Evolutionary conservation across 2,329 filamentous ascomycete genomes (phyloP), one percentile per base, ranked within the genome.

Genomic region (Aspergillus fijiensis): DNA sequence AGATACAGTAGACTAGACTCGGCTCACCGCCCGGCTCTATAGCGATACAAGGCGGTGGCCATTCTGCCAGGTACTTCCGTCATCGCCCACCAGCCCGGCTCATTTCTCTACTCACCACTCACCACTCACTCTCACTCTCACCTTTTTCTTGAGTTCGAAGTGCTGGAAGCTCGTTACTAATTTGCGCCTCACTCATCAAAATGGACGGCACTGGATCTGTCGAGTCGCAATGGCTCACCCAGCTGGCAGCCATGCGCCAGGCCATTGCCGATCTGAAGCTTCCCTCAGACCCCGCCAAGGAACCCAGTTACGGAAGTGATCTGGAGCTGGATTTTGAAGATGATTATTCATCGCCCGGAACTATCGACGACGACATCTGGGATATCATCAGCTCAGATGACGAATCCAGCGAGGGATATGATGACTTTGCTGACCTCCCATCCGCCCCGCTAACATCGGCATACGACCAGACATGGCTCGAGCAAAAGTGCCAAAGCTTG

Each of bases 171-270:
- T 23, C 10, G 21, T 25, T 7, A n/a, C 9, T 7, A 25, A 11
- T 7, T 10, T n/a, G 10, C 27, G 7, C 12, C 35, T 19, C 16
- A 21, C 5, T 23, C 0, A 9, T 74, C 39, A 60, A 50, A 16
- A 66, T 66, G 64, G 60, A 62, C 27, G 61, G 53, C 48, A 59
- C 61, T n/a, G 64, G 42, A 12, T 62, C 63, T 23, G 52, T 51
- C 21, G 66, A 88, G 72, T 80, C 81, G 49, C 84, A 90, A 84
- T 98, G 95, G 95, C 87, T 94, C 65, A 84, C 87, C 60, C 92
- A 97, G 74, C 86, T 96, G 68, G 85, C 87, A 29, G 87, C 89
- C 33, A 98, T 99, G 95, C 89, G 89, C 71, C 85, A 89, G 62
- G 92, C 93, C 49, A 86, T 98, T 60, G 90, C 89, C 48, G 85